Conservation (phyloP, 352 stramenopile species). For the Phytophthora pinifolia region DNA sequence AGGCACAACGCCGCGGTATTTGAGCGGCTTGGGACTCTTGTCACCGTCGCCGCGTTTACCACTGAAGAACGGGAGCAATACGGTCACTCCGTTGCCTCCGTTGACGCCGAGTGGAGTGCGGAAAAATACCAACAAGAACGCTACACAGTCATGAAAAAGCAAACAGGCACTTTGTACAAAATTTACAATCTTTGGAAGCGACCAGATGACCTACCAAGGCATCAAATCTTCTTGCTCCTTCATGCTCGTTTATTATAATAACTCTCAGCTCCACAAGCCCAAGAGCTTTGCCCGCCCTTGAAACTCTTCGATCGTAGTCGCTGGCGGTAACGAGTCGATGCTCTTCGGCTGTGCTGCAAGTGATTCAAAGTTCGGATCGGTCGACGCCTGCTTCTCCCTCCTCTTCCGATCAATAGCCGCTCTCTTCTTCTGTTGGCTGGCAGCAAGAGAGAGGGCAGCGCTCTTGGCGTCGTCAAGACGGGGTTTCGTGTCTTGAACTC, state of each 20-base stretch:
- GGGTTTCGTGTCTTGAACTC: neutral
- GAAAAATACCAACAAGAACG: conserved; percentile 9
- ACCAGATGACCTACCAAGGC: neutral
- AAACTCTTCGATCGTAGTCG: conserved; percentile 37
- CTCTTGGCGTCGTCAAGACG: conserved; percentile 14
- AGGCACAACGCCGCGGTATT: conserved; percentile 20
- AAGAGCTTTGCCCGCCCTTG: conserved; percentile 41
- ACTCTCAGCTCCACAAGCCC: conserved; percentile 40
- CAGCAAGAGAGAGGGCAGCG: neutral
- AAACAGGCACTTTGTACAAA: too few relatives aligned
- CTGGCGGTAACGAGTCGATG: neutral
- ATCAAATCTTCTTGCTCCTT: conserved; percentile 1
- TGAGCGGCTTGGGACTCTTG: conserved; percentile 17
- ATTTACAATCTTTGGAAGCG: neutral
- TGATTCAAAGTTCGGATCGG: neutral
- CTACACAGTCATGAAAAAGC: too few relatives aligned
- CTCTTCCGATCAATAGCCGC: conserved; percentile 11
- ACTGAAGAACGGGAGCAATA: conserved; percentile 15
- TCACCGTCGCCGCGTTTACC: conserved; percentile 18
- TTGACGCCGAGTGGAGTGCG: conserved; percentile 13
- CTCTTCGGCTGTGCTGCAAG: conserved; percentile 11
- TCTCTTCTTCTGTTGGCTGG: conserved; percentile 20
- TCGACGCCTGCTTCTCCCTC: conserved; percentile 1
- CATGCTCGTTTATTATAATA: too few relatives aligned
- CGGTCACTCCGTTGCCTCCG: conserved; percentile 4